These are phyloP conservation scores for Dioscorea alata DNA, from an alignment of 106 monocot species.

Conservation along the genomic window DNA sequence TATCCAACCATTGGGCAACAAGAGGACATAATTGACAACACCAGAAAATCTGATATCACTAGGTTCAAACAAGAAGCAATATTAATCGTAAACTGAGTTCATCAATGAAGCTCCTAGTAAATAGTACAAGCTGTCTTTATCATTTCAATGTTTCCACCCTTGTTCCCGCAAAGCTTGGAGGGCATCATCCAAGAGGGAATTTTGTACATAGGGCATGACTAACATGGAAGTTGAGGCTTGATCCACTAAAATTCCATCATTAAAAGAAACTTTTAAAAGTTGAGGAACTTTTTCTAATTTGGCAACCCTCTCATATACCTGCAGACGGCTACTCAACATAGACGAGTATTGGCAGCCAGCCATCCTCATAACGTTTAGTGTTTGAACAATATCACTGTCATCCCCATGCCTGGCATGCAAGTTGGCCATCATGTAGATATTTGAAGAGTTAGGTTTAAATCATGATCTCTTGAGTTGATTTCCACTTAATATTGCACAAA, in stretches of 20 bases:
- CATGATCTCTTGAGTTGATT: slow-evolving; percentile 61
- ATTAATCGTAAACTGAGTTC: too few species aligned
- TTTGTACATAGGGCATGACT: slow-evolving; percentile 58
- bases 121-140: slow-evolving; percentile 86
- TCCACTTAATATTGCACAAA: too few species aligned
- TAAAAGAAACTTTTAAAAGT: slow-evolving; percentile 54
- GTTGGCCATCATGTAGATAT: slow-evolving; percentile 92
- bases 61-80: too few species aligned
- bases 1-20: too few species aligned
- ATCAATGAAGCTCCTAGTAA: too few species aligned
- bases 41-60: too few species aligned
- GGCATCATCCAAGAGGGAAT: slow-evolving; percentile 61
- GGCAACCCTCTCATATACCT: slow-evolving; percentile 72
- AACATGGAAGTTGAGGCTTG: slow-evolving; percentile 79
- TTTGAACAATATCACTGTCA: slow-evolving; percentile 42
- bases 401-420: slow-evolving; percentile 78
- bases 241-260: slow-evolving; percentile 62
- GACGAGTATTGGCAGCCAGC: slow-evolving; percentile 59
- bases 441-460: slow-evolving; percentile 76
- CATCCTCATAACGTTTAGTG: slow-evolving; percentile 59
- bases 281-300: slow-evolving; percentile 37
- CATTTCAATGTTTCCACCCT: slow-evolving; percentile 66
- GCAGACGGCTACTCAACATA: slow-evolving; percentile 65
- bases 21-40: too few species aligned
- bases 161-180: slow-evolving; percentile 49